phyloP scores from a whole-genome alignment of 202 grass and related monocot species.

The Bolboschoenoplectus hybrid region DNA sequence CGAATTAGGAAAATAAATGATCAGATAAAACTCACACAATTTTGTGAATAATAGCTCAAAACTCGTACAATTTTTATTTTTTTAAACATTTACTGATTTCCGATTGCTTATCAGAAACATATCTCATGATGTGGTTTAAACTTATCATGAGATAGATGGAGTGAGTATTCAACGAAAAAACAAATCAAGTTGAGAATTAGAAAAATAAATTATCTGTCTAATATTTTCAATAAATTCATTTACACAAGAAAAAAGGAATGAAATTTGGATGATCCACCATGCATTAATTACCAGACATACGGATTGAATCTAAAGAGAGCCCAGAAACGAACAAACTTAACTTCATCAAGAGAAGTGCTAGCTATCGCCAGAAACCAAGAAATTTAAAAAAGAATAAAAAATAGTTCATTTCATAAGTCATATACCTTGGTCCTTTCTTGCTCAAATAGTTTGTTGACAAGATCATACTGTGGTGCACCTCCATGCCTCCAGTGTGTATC shows the following conservation, averaged over 20 bases:
- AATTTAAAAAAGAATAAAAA: background rate
- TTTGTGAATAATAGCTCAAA: too few relatives aligned
- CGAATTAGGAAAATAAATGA: too few relatives aligned
- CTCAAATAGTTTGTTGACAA: conserved; percentile 90
- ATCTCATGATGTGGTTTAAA: too few relatives aligned
- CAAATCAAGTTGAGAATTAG: background rate
- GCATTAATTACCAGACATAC: background rate
- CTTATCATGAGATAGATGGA: too few relatives aligned
- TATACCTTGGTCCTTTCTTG: conserved; percentile 68
- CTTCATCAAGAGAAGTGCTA: background rate
- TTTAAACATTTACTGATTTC: too few relatives aligned
- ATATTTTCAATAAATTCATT: background rate
- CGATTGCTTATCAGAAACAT: too few relatives aligned
- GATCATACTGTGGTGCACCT: conserved; percentile 64
- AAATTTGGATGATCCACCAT: background rate
- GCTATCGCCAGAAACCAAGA: background rate
- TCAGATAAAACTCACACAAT: too few relatives aligned
- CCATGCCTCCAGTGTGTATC: conserved; percentile 78
- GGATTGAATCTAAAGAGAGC: background rate
- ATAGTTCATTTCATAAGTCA: background rate
- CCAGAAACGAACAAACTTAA: background rate
- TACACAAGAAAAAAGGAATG: background rate
- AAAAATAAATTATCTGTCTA: background rate
- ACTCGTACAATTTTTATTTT: too few relatives aligned
- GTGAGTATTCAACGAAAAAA: background rate